These are phyloP conservation scores for Chlorella variabilis DNA, from an alignment of 163 green algal species.

Conservation along the genomic window DNA sequence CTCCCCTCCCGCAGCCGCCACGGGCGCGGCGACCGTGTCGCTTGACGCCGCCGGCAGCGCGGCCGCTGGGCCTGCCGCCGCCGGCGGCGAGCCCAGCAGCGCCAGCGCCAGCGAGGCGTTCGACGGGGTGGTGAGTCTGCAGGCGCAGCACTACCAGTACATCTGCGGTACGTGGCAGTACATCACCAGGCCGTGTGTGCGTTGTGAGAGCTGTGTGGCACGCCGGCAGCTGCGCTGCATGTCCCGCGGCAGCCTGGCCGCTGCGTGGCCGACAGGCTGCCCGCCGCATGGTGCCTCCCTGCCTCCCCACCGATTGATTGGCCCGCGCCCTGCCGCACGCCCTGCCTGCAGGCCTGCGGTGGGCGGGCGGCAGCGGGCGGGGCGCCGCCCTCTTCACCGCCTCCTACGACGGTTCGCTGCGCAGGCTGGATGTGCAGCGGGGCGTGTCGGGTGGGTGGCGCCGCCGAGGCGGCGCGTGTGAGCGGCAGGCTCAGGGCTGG, in stretches of 20 bases:
- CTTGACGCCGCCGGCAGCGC: neutral
- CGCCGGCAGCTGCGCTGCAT: no score
- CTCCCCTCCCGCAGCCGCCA: conserved; percentile 18
- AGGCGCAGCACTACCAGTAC: conserved; percentile 57
- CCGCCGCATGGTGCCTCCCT: neutral
- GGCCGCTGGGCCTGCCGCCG: no score
- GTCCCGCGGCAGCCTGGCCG: no score
- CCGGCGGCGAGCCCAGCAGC: neutral
- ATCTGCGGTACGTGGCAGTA: conserved; percentile 54
- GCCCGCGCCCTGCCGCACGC: no score
- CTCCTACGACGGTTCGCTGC: conserved; percentile 64
- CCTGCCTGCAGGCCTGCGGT: conserved; percentile 44
- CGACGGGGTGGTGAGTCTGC: conserved; percentile 55
- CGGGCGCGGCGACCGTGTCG: neutral
- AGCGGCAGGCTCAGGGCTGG: no score
- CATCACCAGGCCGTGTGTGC: no score
- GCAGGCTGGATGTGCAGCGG: conserved; percentile 52
- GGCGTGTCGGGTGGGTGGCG: conserved; percentile 1
- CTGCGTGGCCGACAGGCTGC: neutral
- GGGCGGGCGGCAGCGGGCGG: conserved; percentile 40
- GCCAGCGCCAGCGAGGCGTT: conserved; percentile 39
- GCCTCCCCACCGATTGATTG: no score
- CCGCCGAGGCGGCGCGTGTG: no score
- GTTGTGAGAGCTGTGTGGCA: no score
- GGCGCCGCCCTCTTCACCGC: conserved; percentile 48